Evolutionary conservation across 768 basidiomycete species (phyloP).

Genomic region (Pleurotus sapidus): DNA sequence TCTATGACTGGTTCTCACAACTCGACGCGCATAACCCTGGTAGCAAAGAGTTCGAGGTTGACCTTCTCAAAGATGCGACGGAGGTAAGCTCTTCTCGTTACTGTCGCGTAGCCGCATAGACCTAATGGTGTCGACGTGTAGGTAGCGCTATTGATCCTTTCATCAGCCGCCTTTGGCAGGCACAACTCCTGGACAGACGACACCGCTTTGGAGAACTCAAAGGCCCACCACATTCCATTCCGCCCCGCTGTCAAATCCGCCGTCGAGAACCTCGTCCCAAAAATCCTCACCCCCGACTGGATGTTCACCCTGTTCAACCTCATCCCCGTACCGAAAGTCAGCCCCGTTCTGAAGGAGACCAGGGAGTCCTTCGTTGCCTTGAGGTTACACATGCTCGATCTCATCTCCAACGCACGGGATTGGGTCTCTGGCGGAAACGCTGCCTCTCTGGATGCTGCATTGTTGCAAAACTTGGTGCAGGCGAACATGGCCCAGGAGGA

Average conservation of each 20-base stretch:
- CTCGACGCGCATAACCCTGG: conserved; percentile 21
- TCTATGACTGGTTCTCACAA: conserved; percentile 40
- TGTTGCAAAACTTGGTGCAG: conserved; percentile 30
- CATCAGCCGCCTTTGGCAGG: conserved; percentile 28
- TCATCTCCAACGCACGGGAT: conserved; percentile 24
- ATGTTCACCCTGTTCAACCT: conserved; percentile 9
- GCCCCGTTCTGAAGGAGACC: conserved; percentile 19
- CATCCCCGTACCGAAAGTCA: neutral
- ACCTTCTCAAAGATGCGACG: conserved; percentile 21
- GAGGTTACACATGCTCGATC: conserved; percentile 25
- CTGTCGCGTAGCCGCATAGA: neutral
- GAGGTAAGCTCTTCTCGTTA: conserved; percentile 13
- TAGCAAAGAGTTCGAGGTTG: conserved; percentile 9
- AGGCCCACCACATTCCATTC: conserved; percentile 25
- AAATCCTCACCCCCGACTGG: conserved; percentile 21
- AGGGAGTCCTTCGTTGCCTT: conserved; percentile 26
- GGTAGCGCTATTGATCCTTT: conserved; percentile 25
- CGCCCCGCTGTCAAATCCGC: conserved; percentile 16
- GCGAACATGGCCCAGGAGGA: conserved; percentile 26
- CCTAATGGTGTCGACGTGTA: neutral
- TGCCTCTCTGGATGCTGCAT: conserved; percentile 18
- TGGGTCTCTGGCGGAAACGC: conserved; percentile 16
- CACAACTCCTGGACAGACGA: conserved; percentile 23
- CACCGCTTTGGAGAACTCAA: conserved; percentile 7
- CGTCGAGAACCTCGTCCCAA: conserved; percentile 20